A percentile compares a stretch with the other conserved stretches of the same genome.
phyloP scores from a whole-genome alignment of 768 basidiomycete genomes.

The Russula lepida region DNA sequence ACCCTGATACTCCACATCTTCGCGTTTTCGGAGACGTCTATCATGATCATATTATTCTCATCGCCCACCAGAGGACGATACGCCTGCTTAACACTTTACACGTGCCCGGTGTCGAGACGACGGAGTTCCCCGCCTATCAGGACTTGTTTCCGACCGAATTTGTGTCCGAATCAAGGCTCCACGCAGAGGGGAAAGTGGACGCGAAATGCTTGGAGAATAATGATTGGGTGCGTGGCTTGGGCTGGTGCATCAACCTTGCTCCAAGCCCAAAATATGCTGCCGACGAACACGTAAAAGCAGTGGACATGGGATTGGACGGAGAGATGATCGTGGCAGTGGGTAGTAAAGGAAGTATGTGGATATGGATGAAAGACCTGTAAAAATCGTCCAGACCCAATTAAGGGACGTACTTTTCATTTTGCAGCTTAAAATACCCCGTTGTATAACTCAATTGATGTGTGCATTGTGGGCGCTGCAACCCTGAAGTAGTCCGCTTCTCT shows the following conservation, averaged over 20 bases:
- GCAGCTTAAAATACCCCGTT: no score
- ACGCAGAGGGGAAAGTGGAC: slow-evolving; percentile 1
- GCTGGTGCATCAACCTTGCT: slow-evolving; percentile 7
- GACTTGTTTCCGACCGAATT: not conserved
- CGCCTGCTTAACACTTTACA: slow-evolving; percentile 10
- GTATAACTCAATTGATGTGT: no score
- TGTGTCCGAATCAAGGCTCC: not conserved
- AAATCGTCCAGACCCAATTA: no score
- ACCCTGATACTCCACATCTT: slow-evolving; percentile 31
- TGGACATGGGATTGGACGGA: slow-evolving; percentile 17
- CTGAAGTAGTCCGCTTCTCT: not conserved
- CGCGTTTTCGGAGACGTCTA: slow-evolving; percentile 31
- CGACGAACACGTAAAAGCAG: slow-evolving; percentile 1
- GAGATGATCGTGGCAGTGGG: slow-evolving; percentile 12
- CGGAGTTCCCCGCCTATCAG: not conserved
- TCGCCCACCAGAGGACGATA: slow-evolving; percentile 19
- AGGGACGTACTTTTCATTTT: no score
- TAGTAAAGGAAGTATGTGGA: slow-evolving; percentile 12
- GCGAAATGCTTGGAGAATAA: not conserved
- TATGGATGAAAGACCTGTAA: slow-evolving; percentile 12
- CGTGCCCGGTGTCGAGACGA: not conserved
- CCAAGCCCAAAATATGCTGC: not conserved
- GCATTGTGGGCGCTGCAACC: no score
- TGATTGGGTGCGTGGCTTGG: slow-evolving; percentile 1
- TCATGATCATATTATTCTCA: slow-evolving; percentile 47